A percentile compares a stretch with the other conserved stretches of the same genome.
These are phyloP conservation scores for Echria macrotheca DNA, from an alignment of 495 filamentous ascomycete genomes.

Conservation along the genomic window DNA sequence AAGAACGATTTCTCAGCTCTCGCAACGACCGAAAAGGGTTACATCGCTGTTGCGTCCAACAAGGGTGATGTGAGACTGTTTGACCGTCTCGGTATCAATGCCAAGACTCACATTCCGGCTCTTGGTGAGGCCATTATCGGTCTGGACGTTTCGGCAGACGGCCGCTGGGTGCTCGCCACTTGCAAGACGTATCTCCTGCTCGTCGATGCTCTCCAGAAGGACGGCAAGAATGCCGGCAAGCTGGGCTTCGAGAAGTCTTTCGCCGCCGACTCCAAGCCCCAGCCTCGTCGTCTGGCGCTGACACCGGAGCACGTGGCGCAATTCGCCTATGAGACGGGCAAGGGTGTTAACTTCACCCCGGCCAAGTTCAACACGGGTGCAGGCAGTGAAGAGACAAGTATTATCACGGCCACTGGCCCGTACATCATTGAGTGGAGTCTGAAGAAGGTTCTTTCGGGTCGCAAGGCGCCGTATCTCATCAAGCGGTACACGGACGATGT, in stretches of 20 bases:
- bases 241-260: constrained; percentile 95
- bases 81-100: constrained; percentile 92
- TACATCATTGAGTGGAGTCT: constrained; percentile 97
- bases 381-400: constrained; percentile 74
- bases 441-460: constrained; percentile 73
- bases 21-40: constrained; percentile 91
- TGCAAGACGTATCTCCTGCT: constrained; percentile 93
- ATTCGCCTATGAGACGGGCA: constrained; percentile 90
- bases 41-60: constrained; percentile 92
- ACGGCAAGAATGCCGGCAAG: constrained; percentile 94
- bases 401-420: constrained; percentile 94
- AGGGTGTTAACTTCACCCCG: constrained; percentile 77
- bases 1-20: constrained; percentile 96
- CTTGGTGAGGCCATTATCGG: constrained; percentile 94
- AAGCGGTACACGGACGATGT: constrained; percentile 93
- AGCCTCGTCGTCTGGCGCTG: constrained; percentile 82
- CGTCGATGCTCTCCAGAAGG: constrained; percentile 83
- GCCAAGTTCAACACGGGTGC: constrained; percentile 93
- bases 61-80: constrained; percentile 98
- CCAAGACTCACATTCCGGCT: constrained; percentile 93
- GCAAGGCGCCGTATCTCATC: constrained; percentile 87
- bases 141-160: constrained; percentile 89
- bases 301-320: constrained; percentile 89
- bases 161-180: constrained; percentile 90
- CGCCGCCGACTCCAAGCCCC: constrained; percentile 85